Evolutionary conservation across 805 yeast genomes (phyloP), one percentile per base, ranked within the genome.

Genomic region (Candida manassasensis): DNA sequence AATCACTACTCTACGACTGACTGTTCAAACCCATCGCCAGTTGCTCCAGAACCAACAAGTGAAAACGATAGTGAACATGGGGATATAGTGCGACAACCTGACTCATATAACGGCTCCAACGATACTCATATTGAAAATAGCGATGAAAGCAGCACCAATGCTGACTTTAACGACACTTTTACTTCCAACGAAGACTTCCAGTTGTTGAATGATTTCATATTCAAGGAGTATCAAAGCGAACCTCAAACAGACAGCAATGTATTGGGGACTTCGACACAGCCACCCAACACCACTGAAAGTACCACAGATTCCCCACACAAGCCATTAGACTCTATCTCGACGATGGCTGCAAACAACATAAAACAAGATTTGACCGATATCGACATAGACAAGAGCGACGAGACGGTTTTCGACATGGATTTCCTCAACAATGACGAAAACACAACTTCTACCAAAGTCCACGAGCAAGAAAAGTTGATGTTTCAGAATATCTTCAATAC

Each of bases 401-500:
- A 47, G 26, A 40, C 39, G 7, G 34, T 39, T 6, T 39, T 45
- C 35, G 47, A 43, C 6, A 24, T 41, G 14, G 44, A 43, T 15
- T 40, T 44, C 30, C 33, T 42, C 14, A 15, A 26, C n/a, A 34
- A 19, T 4, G 32, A 27, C n/a, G 13, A 22, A 6, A 27, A 29
- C 18, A 6, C 33, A 21, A 21, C n/a, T 4, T 25, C 32, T 16
- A n/a, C 28, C 10, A 31, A 17, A 19, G 33, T 43, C 16, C 37
- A 45, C 6, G 41, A 50, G 13, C 52, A 51, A 19, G 60, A 55
- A 36, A 49, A 44, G 32, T 40, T 40, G 34, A 37, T 53, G 21
- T 53, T 55, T 30, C 50, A 43, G 34, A 48, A 54, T 32, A 49
- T 55, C 18, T 54, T 55, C 37, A 46, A 54, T 21, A 46, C 53